Conservation (phyloP, 139 green algal genomes). For the Monoraphidium neglectum region DNA sequence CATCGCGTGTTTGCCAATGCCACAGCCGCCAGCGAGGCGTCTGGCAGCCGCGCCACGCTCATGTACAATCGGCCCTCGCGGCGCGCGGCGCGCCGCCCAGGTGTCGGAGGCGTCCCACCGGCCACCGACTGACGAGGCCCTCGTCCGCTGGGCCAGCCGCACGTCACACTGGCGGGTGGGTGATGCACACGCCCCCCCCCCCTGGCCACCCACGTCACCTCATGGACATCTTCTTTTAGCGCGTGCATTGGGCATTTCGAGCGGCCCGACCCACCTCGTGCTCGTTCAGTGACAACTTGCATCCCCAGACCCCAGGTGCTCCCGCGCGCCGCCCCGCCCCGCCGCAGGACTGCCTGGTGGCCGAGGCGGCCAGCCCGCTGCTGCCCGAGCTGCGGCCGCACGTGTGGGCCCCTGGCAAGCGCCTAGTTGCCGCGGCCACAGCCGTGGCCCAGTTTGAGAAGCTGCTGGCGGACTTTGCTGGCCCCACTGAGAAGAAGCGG, state of each 20-base stretch:
- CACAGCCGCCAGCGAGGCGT: too few relatives aligned
- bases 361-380: constrained; percentile 37
- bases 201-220: too few relatives aligned
- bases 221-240: too few relatives aligned
- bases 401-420: constrained; percentile 10
- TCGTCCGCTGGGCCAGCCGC: constrained; percentile 34
- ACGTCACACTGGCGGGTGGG: constrained; percentile 28
- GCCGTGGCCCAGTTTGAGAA: constrained; percentile 50
- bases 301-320: too few relatives aligned
- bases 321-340: too few relatives aligned
- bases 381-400: constrained; percentile 23
- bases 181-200: too few relatives aligned
- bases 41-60: too few relatives aligned
- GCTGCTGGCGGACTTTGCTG: constrained; percentile 42
- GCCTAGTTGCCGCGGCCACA: constrained; percentile 30
- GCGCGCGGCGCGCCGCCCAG: constrained; percentile 7
- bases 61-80: constrained; percentile 35
- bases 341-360: constrained; percentile 47
- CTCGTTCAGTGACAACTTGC: too few relatives aligned
- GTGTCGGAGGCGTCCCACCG: neutral
- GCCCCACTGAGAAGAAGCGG: constrained; percentile 34
- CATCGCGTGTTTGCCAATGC: too few relatives aligned
- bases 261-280: too few relatives aligned
- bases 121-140: neutral
- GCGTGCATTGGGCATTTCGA: too few relatives aligned